Conservation (phyloP, 768 basidiomycete species). For the Coprinopsis strossmayeri region DNA sequence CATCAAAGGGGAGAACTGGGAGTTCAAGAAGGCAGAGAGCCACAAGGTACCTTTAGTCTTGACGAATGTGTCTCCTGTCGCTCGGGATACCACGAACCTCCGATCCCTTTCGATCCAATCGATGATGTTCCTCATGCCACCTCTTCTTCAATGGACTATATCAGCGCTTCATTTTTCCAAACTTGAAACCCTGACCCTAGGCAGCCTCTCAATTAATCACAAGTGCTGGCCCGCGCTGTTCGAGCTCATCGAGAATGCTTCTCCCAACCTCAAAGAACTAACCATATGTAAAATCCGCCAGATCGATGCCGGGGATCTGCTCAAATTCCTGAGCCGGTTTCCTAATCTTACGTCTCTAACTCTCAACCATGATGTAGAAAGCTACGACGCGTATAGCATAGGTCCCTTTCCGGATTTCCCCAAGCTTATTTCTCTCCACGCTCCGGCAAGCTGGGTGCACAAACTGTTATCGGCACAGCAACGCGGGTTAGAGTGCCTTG, state of each 20-base stretch:
- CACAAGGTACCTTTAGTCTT: slow-evolving; percentile 13
- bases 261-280: slow-evolving; percentile 14
- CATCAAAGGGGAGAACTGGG: slow-evolving; percentile 15
- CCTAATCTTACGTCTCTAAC: slow-evolving; percentile 13
- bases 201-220: slow-evolving; percentile 15
- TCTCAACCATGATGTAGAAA: slow-evolving; percentile 15
- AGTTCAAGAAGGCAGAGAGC: slow-evolving; percentile 13
- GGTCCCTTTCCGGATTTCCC: slow-evolving; percentile 18
- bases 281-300: slow-evolving; percentile 14
- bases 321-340: slow-evolving; percentile 14
- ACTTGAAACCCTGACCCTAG: slow-evolving; percentile 13
- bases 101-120: slow-evolving; percentile 16
- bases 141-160: slow-evolving; percentile 20
- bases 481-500: slow-evolving; percentile 15
- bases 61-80: slow-evolving; percentile 11
- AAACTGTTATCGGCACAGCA: slow-evolving; percentile 17
- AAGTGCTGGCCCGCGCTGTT: slow-evolving; percentile 20
- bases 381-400: slow-evolving; percentile 13
- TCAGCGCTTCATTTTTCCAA: slow-evolving; percentile 14
- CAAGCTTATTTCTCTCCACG: slow-evolving; percentile 13
- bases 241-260: slow-evolving; percentile 12
- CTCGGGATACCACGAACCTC: slow-evolving; percentile 9
- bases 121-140: slow-evolving; percentile 19
- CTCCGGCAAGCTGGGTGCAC: slow-evolving; percentile 18
- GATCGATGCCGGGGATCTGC: slow-evolving; percentile 14